Evolutionary conservation across 306 rosid species (phyloP), one percentile per base, ranked within the genome.

Genomic region (Quercus bicolor): DNA sequence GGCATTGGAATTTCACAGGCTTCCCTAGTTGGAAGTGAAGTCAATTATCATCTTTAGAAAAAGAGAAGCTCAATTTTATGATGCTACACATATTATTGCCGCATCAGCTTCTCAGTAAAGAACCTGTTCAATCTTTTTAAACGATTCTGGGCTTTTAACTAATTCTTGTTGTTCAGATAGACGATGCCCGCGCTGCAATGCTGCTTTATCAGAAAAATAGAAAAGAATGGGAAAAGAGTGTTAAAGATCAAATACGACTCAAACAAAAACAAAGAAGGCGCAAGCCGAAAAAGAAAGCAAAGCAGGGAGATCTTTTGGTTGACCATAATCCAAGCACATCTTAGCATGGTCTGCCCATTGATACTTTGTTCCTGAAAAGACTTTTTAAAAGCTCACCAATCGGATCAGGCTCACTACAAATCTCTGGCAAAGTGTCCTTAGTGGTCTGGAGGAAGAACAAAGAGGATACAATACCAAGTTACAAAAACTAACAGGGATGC

Each of bases 171-270:
- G 10, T 83, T 57, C 87, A 95, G 98, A 70, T 93, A 77, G 90
- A 95, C 34, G 98, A 95, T 84, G 97, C 98, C 66, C 92, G 97
- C 5, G 91, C 98, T 11, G 98, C 97, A 2, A 95, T 95, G 99
- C 56, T 93, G 78, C 99, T 95, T 73, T 95, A 93, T 84, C 96
- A 90, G 88, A 90, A 82, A 79, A 89, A 87, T 73, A 86, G 85
- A 77, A 89, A 73, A 80, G 88, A 78, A 72, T 95, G 99, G 99
- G 99, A 93, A 79, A 95, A 78, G 86, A 83, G 78, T 53, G 75
- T 74, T 3, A 91, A 92, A 87, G 91, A 88, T 79, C 90, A 90
- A 57, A 65, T 15, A 28, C 88, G 84, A 79, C 79, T 81, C 43
- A 88, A 90, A 79, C 80, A 81, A 81, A 95, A 95, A 82, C 94